phyloP scores from a whole-genome alignment of 257 asterid genomes.

The Echites panduratus region DNA sequence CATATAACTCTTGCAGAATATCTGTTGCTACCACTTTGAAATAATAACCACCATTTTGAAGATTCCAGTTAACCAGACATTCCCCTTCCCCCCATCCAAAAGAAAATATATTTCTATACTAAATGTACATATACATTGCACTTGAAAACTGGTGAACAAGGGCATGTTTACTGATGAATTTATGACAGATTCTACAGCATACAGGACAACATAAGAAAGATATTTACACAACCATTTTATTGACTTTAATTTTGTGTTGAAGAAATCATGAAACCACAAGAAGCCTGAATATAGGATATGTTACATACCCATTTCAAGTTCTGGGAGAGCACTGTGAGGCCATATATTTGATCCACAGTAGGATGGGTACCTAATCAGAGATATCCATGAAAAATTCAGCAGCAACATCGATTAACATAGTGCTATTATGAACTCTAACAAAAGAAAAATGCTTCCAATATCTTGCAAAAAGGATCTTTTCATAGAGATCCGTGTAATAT shows the following conservation, averaged over 20 bases:
- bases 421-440: no score
- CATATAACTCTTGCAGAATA: no score
- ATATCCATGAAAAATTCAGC: conserved; percentile 13
- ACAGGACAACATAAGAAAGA: not conserved
- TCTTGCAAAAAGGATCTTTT: conserved; percentile 1
- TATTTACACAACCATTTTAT: not conserved
- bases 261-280: not conserved
- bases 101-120: not conserved
- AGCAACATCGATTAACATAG: conserved; percentile 13
- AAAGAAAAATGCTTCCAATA: no score
- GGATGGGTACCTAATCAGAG: conserved; percentile 64
- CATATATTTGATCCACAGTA: conserved; percentile 82
- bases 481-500: not conserved
- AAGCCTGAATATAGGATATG: not conserved
- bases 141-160: not conserved
- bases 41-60: not conserved
- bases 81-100: not conserved
- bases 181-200: not conserved
- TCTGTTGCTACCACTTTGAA: not conserved
- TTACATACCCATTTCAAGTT: conserved; percentile 67
- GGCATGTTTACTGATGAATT: not conserved
- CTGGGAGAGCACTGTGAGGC: conserved; percentile 73
- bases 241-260: not conserved
- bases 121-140: not conserved
- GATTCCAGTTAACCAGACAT: not conserved